Evolutionary conservation across 1,284 basidiomycete species (phyloP), one percentile per base, ranked within the genome.

Genomic region (Ganoderma resinaceum): DNA sequence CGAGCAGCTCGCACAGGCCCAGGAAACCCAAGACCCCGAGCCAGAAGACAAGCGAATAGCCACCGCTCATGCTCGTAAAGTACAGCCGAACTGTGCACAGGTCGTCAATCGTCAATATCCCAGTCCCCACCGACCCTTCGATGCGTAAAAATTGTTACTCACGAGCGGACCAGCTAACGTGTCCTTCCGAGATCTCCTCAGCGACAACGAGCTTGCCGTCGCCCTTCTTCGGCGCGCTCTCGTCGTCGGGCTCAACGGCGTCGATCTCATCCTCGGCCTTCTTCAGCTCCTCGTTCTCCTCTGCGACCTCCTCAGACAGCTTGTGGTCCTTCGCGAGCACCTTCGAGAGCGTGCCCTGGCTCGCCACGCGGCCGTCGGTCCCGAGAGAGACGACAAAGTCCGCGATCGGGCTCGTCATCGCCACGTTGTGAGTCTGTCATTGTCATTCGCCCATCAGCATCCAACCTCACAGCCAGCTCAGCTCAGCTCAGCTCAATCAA

Each of bases 381-480:
- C 82, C 79, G 38, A 95, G 77, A 2, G 86, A 85, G 29, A 93
- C 84, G 29, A 91, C 85, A 76, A 86, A 91, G 58, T 87, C 84
- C n/a, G 91, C 90, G 40, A 92, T 81, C 2, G 89, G 87, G 26
- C 84, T 83, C 23, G 85, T 83, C 76, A 94, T 84, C 5, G 87
- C 86, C 40, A 92, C 83, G 74, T 94, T 92, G 78, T 94, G 92
- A 0, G 92, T 93, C 87, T 89, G 57, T 38, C 9, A 16, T n/a
- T n/a, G n/a, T n/a, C n/a, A 31, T 23, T n/a, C 33, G n/a, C 33
- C 16, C 2, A 26, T 55, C 16, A 35, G 9, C 40, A 37, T 40
- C 33, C 37, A 0, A 2, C 16, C 29, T n/a, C 5, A 7, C 12
- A 33, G 6, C 16, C 9, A 9, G n/a, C n/a, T n/a, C n/a, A n/a